These are phyloP conservation scores for Salvia sclarea DNA, from an alignment of 305 asterid genomes.

Conservation along the genomic window DNA sequence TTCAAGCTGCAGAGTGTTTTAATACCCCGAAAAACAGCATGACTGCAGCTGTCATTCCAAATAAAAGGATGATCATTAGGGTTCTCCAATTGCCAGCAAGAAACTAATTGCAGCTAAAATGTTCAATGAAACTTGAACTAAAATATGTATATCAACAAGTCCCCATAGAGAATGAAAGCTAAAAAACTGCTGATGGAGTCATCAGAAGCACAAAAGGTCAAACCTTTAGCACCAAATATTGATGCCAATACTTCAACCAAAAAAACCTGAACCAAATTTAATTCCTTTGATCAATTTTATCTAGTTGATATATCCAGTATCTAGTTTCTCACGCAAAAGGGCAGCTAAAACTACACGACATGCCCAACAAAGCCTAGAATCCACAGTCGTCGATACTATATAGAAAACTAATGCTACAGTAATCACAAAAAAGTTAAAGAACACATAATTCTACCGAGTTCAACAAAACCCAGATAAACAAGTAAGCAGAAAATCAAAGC, in stretches of 20 bases:
- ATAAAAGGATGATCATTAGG: not conserved
- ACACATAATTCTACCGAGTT: not conserved
- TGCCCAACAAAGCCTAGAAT: slow-evolving; percentile 22
- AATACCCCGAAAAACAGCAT: not conserved
- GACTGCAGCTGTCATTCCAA: not conserved
- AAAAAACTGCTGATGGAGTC: not conserved
- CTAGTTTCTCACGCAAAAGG: not conserved
- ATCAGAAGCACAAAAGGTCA: slow-evolving; percentile 21
- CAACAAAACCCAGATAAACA: slow-evolving; percentile 22
- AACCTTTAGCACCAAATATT: slow-evolving; percentile 6
- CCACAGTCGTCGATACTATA: slow-evolving; percentile 14
- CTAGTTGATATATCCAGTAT: not conserved
- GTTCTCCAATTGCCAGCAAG: slow-evolving; percentile 1
- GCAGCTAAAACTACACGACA: slow-evolving; percentile 27
- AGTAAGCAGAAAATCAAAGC: not conserved
- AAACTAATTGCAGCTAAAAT: not conserved
- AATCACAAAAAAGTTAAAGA: slow-evolving; percentile 2
- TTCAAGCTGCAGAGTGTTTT: not conserved
- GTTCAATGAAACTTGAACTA: not conserved
- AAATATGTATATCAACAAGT: not conserved
- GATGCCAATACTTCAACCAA: not conserved
- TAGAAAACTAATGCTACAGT: not conserved
- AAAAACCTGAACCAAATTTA: slow-evolving; percentile 15
- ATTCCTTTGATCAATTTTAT: not conserved
- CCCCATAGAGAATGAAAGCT: not conserved